phyloP scores from a whole-genome alignment of 768 basidiomycete genomes.

The Asterophora lycoperdoides region DNA sequence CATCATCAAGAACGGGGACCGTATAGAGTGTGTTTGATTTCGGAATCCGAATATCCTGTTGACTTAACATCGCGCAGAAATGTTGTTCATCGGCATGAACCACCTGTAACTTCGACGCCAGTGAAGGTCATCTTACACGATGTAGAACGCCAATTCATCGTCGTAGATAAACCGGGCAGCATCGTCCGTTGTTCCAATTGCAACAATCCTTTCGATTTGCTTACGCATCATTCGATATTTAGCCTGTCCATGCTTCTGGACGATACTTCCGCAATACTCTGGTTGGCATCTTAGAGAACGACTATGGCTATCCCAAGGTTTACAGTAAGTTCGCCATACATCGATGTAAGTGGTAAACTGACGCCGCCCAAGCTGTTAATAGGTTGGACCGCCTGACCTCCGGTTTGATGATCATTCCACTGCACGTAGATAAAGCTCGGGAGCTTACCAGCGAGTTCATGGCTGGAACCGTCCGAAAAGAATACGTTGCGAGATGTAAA shows the following conservation, averaged over 20 bases:
- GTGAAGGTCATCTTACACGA: conserved; percentile 80
- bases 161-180: conserved; percentile 95
- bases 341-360: conserved; percentile 1
- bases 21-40: conserved; percentile 67
- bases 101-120: conserved; percentile 82
- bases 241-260: conserved; percentile 93
- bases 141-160: conserved; percentile 74
- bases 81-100: conserved; percentile 94
- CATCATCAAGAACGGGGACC: conserved; percentile 80
- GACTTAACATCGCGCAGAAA: conserved; percentile 49
- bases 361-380: conserved; percentile 71
- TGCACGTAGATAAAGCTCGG: conserved; percentile 65
- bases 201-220: conserved; percentile 6
- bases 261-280: conserved; percentile 87
- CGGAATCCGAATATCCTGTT: neutral
- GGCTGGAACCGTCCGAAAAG: conserved; percentile 79
- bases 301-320: conserved; percentile 76
- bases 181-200: conserved; percentile 61
- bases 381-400: conserved; percentile 92
- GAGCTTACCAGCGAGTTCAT: conserved; percentile 77
- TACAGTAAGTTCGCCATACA: conserved; percentile 58
- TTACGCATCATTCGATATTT: conserved; percentile 8
- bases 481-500: conserved; percentile 84
- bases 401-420: conserved; percentile 90
- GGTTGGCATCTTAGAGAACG: conserved; percentile 78